Conservation (phyloP, 2,329 filamentous ascomycete species). For the Apiospora malaysiana region DNA sequence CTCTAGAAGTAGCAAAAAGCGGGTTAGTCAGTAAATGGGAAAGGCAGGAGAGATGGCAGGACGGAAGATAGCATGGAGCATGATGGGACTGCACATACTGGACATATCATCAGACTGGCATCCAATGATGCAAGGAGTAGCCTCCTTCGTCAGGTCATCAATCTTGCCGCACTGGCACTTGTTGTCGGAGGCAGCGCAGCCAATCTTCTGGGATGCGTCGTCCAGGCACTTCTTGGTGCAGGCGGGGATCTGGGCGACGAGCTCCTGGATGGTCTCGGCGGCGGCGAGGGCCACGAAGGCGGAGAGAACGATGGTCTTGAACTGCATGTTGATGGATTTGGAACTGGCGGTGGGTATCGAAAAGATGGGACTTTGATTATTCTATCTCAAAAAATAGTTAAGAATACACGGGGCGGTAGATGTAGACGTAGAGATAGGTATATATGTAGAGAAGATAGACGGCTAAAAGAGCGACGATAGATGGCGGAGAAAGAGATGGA, state of each 20-base stretch:
- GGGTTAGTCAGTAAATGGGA: background rate
- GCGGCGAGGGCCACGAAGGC: slow-evolving; percentile 34
- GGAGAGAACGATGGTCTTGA: slow-evolving; percentile 34
- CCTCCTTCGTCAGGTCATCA: slow-evolving; percentile 40
- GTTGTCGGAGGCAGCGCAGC: slow-evolving; percentile 43
- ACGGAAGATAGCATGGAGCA: background rate
- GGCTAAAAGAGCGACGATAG: background rate
- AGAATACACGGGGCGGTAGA: background rate
- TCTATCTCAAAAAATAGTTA: background rate
- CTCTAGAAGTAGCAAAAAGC: slow-evolving; percentile 26
- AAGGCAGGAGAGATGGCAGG: slow-evolving; percentile 12
- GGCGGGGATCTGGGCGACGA: slow-evolving; percentile 41
- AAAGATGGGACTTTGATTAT: background rate
- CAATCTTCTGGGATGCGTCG: slow-evolving; percentile 37
- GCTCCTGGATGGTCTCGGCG: slow-evolving; percentile 34
- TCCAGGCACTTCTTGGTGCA: slow-evolving; percentile 48
- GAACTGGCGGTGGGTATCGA: background rate
- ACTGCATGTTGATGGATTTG: slow-evolving; percentile 36
- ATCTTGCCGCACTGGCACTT: slow-evolving; percentile 47
- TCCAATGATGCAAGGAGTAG: slow-evolving; percentile 44
- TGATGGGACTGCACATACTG: slow-evolving; percentile 37
- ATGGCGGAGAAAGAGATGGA: slow-evolving; percentile 5
- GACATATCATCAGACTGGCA: slow-evolving; percentile 42
- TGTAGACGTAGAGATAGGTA: background rate
- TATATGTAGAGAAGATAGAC: background rate